Evolutionary conservation across 495 filamentous ascomycete genomes (phyloP).

Genomic region (Pseudevernia furfuracea): DNA sequence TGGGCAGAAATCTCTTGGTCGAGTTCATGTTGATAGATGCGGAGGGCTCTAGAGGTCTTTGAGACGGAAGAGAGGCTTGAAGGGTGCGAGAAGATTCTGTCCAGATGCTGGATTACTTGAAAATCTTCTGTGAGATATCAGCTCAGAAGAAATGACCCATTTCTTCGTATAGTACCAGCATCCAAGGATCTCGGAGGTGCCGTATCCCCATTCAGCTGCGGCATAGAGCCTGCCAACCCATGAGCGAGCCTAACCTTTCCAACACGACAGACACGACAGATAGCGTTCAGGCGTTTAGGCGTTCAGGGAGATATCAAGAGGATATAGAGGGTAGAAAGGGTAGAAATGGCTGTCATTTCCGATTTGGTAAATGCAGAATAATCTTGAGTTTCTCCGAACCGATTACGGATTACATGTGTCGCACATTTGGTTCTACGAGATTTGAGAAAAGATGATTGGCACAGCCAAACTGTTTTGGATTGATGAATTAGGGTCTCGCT

Average conservation of each 20-base stretch:
- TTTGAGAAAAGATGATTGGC: background rate
- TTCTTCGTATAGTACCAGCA: slow-evolving; percentile 17
- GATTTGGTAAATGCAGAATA: background rate
- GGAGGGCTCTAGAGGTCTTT: slow-evolving; percentile 62
- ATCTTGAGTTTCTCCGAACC: background rate
- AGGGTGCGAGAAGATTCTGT: slow-evolving; percentile 86
- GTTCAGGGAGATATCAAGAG: background rate
- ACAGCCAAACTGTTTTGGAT: background rate
- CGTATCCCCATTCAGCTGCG: slow-evolving; percentile 23
- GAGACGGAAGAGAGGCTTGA: slow-evolving; percentile 74
- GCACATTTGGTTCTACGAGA: background rate
- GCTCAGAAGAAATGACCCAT: background rate
- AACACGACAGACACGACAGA: background rate
- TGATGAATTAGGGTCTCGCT: background rate
- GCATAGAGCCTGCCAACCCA: slow-evolving; percentile 20
- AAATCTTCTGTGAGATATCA: slow-evolving; percentile 66
- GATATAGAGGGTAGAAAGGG: background rate
- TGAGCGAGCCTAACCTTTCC: background rate
- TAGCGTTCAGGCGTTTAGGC: background rate
- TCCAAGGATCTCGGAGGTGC: slow-evolving; percentile 21
- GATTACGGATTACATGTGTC: background rate
- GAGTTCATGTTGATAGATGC: slow-evolving; percentile 74
- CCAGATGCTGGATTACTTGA: slow-evolving; percentile 88
- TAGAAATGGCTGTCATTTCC: background rate
- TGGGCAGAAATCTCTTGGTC: slow-evolving; percentile 69